Base-by-base conservation (phyloP, 2,329 filamentous ascomycete genomes). In the Hymenoscyphus scutula region DNA sequence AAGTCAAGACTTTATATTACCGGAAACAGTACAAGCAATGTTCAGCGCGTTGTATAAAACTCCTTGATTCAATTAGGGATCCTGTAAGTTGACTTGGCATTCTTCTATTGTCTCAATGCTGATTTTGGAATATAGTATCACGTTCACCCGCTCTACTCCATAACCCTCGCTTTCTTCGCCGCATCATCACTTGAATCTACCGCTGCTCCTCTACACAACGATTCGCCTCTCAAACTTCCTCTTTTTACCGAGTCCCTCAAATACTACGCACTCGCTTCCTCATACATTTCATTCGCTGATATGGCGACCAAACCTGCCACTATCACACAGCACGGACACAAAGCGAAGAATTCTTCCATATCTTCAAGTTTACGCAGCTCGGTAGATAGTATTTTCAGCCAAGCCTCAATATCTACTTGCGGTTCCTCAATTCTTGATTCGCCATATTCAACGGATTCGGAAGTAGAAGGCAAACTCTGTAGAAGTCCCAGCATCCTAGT, bases 101-200 rank as follows among this genome's bases (percentile, higher is more conserved):
- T 23, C 45, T 11, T 5, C 27, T 6, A 38, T 29, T 48, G 15
- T 13, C 30, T 30, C 17, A 23, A n/a, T 54, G 13, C 15, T 30
- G 13, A 59, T 58, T 48, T 56, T 13, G 66, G 59, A 56, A 29
- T 32, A 38, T 51, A 72, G 67, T 65, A 67, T 53, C 57, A 66
- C 57, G 61, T 67, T 34, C 70, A 73, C 34, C 69, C 72, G 34
- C 58, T 74, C 4, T 69, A 74, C 60, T 67, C 62, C 13, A 70
- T 74, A 13, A 74, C 71, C 53, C 57, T 75, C 8, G 68, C 63
- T n/a, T 74, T 74, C 60, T 74, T 70, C 58, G 68, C 69, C 17
- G 73, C 72, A 6, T 67, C 64, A 23, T 71, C 68, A 19, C 59
- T 73, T 19, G 71, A 74, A 60, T 64, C 70, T 37, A 68, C 63